Evolutionary conservation across 1,284 basidiomycete genomes (phyloP).

Genomic region (Ganoderma sinense): DNA sequence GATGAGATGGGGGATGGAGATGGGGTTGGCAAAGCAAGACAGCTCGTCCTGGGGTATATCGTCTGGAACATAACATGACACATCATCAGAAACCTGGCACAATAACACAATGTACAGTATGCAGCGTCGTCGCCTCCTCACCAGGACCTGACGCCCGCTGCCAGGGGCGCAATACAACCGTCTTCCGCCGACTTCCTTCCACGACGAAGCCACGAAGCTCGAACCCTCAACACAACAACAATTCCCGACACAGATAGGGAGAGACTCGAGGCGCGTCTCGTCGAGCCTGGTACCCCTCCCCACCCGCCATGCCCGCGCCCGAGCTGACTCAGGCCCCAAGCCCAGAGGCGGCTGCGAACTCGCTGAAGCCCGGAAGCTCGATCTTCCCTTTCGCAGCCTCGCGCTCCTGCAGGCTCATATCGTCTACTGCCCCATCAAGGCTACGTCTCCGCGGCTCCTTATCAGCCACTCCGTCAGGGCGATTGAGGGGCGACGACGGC

Average conservation of each 20-base stretch:
- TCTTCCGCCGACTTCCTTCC: background rate
- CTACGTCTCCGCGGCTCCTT: conserved; percentile 29
- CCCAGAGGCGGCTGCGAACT: conserved; percentile 62
- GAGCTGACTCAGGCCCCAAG: conserved; percentile 19
- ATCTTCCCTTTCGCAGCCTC: conserved; percentile 35
- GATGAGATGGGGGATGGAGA: background rate
- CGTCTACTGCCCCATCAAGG: conserved; percentile 33
- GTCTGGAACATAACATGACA: background rate
- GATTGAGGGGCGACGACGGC: conserved; percentile 37
- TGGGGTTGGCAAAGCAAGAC: background rate
- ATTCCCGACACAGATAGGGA: background rate
- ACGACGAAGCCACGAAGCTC: background rate
- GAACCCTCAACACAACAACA: background rate
- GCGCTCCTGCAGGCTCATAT: conserved; percentile 26
- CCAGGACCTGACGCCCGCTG: background rate
- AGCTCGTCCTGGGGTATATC: conserved; percentile 4
- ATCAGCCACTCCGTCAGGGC: conserved; percentile 23
- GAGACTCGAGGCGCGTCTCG: conserved; percentile 4
- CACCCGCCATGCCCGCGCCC: conserved; percentile 1
- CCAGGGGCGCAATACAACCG: background rate
- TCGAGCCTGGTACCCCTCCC: background rate
- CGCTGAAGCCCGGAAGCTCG: conserved; percentile 66
- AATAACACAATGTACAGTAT: conserved; percentile 1
- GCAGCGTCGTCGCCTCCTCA: background rate
- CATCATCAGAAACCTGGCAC: background rate